phyloP scores from a whole-genome alignment of 2,329 filamentous ascomycete species.

The Grosmannia penicillata region DNA sequence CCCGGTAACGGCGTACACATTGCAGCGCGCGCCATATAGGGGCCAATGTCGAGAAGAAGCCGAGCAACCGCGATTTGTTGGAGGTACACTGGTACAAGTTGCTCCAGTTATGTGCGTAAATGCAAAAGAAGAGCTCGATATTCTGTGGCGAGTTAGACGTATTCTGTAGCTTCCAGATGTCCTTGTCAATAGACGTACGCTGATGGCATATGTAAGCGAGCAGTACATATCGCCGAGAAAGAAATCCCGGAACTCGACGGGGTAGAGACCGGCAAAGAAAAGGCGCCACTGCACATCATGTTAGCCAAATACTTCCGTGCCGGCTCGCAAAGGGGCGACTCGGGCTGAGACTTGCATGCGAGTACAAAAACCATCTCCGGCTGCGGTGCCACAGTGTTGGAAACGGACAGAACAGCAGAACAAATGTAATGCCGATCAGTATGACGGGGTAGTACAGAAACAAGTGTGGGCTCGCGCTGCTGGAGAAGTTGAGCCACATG shows the following conservation, averaged over 20 bases:
- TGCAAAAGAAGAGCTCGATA: conserved; percentile 82
- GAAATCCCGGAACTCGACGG: conserved; percentile 94
- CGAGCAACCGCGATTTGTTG: conserved; percentile 64
- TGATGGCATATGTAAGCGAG: conserved; percentile 79
- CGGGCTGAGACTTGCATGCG: conserved; percentile 57
- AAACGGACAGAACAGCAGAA: conserved; percentile 62
- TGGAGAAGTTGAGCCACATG: conserved; percentile 79
- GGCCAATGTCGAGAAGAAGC: conserved; percentile 72
- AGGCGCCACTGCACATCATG: conserved; percentile 69
- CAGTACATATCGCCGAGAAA: conserved; percentile 97
- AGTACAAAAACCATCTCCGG: conserved; percentile 75
- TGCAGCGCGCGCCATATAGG: conserved; percentile 84
- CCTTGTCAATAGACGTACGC: conserved; percentile 44
- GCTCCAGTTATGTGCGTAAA: conserved; percentile 70
- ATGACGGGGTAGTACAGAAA: conserved; percentile 81
- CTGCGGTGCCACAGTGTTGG: conserved; percentile 61
- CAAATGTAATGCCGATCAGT: conserved; percentile 51
- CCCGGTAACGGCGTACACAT: conserved; percentile 76
- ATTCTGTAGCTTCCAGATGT: not conserved
- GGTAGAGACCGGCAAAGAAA: conserved; percentile 71
- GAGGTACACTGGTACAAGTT: conserved; percentile 71
- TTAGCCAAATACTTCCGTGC: too few species aligned
- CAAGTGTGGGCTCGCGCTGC: conserved; percentile 48
- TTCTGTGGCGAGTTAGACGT: conserved; percentile 38
- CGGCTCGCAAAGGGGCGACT: too few species aligned